Conservation (phyloP, 2,329 filamentous ascomycete genomes). For the Ceratocystis cubensis region DNA sequence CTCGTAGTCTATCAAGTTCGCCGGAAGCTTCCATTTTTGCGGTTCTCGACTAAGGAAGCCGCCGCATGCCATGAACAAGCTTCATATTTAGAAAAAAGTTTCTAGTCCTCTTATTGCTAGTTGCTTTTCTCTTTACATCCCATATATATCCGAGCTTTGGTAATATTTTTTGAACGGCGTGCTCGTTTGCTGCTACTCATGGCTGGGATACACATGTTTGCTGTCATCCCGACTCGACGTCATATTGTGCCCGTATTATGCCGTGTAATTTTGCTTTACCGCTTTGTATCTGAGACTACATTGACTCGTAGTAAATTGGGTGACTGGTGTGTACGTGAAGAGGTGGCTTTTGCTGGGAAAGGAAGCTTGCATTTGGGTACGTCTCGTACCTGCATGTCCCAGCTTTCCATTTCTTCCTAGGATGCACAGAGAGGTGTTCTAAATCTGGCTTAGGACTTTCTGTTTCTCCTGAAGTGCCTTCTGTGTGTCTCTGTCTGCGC, state of each 20-base stretch:
- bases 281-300: not conserved
- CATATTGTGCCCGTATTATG: not conserved
- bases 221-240: not conserved
- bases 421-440: slow-evolving; percentile 25
- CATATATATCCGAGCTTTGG: slow-evolving; percentile 1
- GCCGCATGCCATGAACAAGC: not conserved
- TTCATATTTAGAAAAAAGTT: not conserved
- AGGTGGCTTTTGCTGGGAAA: not conserved
- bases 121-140: not conserved
- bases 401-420: slow-evolving; percentile 23
- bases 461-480: not conserved
- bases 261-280: not conserved
- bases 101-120: not conserved
- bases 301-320: not conserved
- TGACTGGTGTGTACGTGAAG: not conserved
- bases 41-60: not conserved
- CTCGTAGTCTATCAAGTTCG: not conserved
- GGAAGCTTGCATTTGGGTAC: not conserved
- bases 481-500: not conserved
- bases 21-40: not conserved
- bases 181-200: too few species aligned
- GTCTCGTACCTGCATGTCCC: slow-evolving; percentile 4
- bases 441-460: not conserved
- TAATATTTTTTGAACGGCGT: too few species aligned
- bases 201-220: too few species aligned